Percentiles rank a stretch among this genome's conserved stretches.
Evolutionary conservation across 2,329 filamentous ascomycete genomes (phyloP).

Genomic region (Onygenales sp.): DNA sequence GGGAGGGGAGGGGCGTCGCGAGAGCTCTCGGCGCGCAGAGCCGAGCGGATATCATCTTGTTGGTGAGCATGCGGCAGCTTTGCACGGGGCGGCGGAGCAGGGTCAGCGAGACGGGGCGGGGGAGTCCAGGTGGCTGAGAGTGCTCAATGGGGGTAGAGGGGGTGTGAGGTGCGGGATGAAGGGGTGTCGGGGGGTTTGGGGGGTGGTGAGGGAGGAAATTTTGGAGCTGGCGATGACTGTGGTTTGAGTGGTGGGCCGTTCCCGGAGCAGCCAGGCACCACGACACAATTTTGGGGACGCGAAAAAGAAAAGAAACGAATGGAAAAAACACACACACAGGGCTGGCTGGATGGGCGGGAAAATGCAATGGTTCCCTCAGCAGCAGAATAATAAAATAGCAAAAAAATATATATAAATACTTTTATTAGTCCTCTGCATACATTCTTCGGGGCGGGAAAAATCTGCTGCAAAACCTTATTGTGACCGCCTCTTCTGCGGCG

Average conservation of each 20-base stretch:
- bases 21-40: conserved; percentile 35
- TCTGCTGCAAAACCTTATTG: too few species aligned
- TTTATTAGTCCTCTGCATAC: background rate
- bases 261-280: background rate
- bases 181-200: background rate
- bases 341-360: background rate
- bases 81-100: background rate
- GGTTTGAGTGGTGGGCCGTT: background rate
- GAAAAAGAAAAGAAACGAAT: background rate
- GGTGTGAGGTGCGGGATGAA: background rate
- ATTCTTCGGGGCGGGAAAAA: background rate
- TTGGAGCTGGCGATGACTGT: background rate
- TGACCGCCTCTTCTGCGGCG: background rate
- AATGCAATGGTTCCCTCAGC: background rate
- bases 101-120: background rate
- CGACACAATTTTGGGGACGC: background rate
- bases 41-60: conserved; percentile 35
- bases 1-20: conserved; percentile 2
- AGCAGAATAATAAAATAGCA: background rate
- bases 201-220: background rate
- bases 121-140: background rate
- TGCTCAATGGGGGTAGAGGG: background rate
- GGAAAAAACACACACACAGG: background rate
- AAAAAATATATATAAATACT: background rate
- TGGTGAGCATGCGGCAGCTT: conserved; percentile 7